Percentiles rank a stretch among this genome's conserved stretches.
Evolutionary conservation across 2,329 filamentous ascomycete genomes (phyloP).

Genomic region (Cadophora gregata): DNA sequence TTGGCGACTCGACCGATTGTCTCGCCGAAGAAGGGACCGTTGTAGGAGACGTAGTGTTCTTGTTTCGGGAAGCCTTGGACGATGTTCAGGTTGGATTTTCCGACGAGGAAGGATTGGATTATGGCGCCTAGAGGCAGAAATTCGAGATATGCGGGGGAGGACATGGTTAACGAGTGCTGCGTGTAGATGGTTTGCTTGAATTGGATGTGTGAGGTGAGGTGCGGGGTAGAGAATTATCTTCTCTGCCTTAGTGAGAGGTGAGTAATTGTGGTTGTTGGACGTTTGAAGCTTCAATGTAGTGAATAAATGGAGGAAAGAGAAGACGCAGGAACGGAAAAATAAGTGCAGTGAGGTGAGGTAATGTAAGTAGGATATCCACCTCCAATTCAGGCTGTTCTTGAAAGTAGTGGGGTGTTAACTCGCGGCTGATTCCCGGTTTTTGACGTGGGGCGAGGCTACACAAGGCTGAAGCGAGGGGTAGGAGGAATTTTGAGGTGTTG

Average conservation of each 20-base stretch:
- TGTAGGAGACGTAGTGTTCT: constrained; percentile 76
- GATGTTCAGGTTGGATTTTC: constrained; percentile 87
- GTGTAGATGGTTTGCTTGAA: background rate
- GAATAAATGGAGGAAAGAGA: background rate
- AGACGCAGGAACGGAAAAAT: background rate
- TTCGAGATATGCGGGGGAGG: constrained; percentile 51
- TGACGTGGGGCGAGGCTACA: constrained; percentile 6
- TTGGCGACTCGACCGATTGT: constrained; percentile 90
- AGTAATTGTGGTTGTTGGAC: background rate
- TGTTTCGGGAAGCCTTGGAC: constrained; percentile 83
- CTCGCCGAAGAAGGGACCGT: constrained; percentile 85
- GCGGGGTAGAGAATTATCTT: background rate
- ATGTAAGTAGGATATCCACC: constrained; percentile 7
- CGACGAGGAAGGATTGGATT: constrained; percentile 81
- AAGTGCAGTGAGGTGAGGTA: background rate
- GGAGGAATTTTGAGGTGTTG: background rate
- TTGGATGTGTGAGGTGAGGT: background rate
- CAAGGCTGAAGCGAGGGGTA: constrained; percentile 15
- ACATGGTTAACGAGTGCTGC: background rate
- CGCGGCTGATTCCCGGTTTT: background rate
- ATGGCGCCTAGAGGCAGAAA: constrained; percentile 81
- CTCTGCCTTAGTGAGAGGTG: background rate
- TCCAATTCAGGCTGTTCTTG: constrained; percentile 11
- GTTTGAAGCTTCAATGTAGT: background rate
- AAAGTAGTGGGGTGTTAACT: background rate